phyloP scores from a whole-genome alignment of 176 grass and related monocot species.

The Hsuehochloa calcarea region DNA sequence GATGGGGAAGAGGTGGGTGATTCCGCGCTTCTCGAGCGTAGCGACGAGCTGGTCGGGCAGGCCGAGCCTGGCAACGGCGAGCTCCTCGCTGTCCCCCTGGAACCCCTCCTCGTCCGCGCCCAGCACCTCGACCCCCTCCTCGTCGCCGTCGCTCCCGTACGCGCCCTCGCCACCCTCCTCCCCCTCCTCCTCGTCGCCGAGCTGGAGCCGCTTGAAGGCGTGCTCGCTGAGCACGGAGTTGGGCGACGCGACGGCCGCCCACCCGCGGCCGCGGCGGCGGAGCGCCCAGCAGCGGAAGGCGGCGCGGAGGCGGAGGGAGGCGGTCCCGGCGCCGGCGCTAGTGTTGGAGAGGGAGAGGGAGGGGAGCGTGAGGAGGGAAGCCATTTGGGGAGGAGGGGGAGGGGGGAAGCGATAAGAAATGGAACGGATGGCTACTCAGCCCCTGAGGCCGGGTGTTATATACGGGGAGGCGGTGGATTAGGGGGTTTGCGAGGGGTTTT shows the following conservation, averaged over 20 bases:
- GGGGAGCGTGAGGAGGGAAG: conserved; percentile 66
- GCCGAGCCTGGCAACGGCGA: conserved; percentile 71
- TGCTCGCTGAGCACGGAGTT: conserved; percentile 93
- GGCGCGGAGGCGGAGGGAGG: conserved; percentile 8
- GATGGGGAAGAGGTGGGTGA: conserved; percentile 91
- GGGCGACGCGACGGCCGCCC: conserved; percentile 56
- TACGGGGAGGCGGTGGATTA: background rate
- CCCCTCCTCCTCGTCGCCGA: conserved; percentile 37
- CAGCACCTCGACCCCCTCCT: conserved; percentile 23
- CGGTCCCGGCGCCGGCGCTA: background rate
- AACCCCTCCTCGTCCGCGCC: conserved; percentile 7
- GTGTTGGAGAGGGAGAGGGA: conserved; percentile 57
- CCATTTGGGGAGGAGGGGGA: conserved; percentile 17
- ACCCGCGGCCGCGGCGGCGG: conserved; percentile 22
- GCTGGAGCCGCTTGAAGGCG: conserved; percentile 77
- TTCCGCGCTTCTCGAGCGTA: conserved; percentile 81
- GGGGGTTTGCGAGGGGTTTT: conserved; percentile 32
- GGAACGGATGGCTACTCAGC: conserved; percentile 59
- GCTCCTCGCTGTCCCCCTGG: conserved; percentile 51
- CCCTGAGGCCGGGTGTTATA: background rate
- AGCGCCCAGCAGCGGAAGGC: conserved; percentile 45
- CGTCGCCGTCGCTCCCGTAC: conserved; percentile 45
- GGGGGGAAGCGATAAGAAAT: conserved; percentile 35
- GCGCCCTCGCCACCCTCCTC: conserved; percentile 26
- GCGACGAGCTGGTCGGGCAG: conserved; percentile 67